Evolutionary conservation across 2,329 filamentous ascomycete species (phyloP), one percentile per base, ranked within the genome.

Genomic region (Aspergillus sp.): DNA sequence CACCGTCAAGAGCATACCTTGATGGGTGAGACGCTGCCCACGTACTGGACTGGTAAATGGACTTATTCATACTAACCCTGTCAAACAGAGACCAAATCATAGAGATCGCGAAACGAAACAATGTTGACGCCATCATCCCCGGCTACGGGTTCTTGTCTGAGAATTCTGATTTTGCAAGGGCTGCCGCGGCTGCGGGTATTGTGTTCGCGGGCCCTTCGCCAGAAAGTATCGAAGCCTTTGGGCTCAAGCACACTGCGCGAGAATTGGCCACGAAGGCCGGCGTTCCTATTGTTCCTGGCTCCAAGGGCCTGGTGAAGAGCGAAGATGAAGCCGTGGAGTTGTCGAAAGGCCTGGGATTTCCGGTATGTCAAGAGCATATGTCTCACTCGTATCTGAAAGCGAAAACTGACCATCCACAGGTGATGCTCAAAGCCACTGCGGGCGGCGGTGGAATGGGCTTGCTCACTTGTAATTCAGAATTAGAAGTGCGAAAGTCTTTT

Each of bases 391-490:
- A n/a, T 4, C 29, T 2, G 19, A 36, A 12, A 27, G 12, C 27
- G 35, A 44, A 44, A 42, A 52, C 34, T 35, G 41, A 33, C n/a
- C 1, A 26, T 19, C n/a, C 12, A 7, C 36, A 57, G 8, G 83
- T 89, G 5, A 76, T 89, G 59, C 73, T 88, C 44, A 94, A 95
- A 73, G 88, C 86, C 52, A 85, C 88, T 8, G 80, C 80, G 49
- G 86, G 85, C 5, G 87, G 88, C 30, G 88, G 88, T 41, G 88
- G 88, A 28, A 94, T 93, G 75, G 88, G 88, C 2, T 82, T 94
- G 75, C 76, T 87, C 33, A 88, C 88, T 47, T 88, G 88, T 51
- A 65, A 80, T 59, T 76, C 73, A 7, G 77, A 82, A 43, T 74
- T 75, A 5, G 86, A 91, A 57, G 90, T 94, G 49, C 68, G 78